Percentiles rank a stretch among this genome's conserved stretches.
Conservation (phyloP, 2,329 filamentous ascomycete genomes). For the Lojkania enalia region DNA sequence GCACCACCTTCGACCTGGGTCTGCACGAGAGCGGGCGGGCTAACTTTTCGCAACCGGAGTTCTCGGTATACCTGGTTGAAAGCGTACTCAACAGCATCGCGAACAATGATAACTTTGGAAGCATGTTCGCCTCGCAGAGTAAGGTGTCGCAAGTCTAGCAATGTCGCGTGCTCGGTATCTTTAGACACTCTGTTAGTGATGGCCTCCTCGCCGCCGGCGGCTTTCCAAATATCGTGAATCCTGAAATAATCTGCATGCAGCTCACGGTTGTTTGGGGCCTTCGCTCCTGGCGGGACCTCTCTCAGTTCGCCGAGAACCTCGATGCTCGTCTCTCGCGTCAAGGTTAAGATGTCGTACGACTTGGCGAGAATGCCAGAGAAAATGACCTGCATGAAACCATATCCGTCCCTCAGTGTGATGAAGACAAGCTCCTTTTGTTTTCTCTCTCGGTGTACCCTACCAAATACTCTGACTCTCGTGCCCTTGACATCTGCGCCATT, state of each 20-base stretch:
- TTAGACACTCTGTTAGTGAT: slow-evolving; percentile 81
- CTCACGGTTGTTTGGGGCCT: slow-evolving; percentile 82
- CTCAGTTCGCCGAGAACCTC: slow-evolving; percentile 82
- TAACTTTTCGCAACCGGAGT: slow-evolving; percentile 77
- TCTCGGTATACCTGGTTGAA: slow-evolving; percentile 81
- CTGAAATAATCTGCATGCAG: slow-evolving; percentile 88
- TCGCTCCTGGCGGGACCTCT: slow-evolving; percentile 74
- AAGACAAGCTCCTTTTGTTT: slow-evolving; percentile 85
- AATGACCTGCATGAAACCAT: slow-evolving; percentile 83
- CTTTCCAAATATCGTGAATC: slow-evolving; percentile 67
- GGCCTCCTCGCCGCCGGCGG: slow-evolving; percentile 84
- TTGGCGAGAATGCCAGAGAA: slow-evolving; percentile 80
- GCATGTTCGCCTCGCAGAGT: slow-evolving; percentile 82
- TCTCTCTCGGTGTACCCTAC: slow-evolving; percentile 79
- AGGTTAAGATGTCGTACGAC: slow-evolving; percentile 86
- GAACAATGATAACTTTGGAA: slow-evolving; percentile 85
- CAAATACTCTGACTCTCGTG: slow-evolving; percentile 76
- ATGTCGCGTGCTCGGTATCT: slow-evolving; percentile 69
- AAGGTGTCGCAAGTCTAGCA: slow-evolving; percentile 82
- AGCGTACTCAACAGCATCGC: slow-evolving; percentile 76
- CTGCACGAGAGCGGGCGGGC: slow-evolving; percentile 87
- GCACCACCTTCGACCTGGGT: slow-evolving; percentile 92
- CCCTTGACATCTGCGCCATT: slow-evolving; percentile 61
- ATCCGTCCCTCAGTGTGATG: slow-evolving; percentile 82
- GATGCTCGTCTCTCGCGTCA: slow-evolving; percentile 86